Base-by-base conservation (phyloP, 805 yeast species). In the Monosporozyma servazzii region DNA sequence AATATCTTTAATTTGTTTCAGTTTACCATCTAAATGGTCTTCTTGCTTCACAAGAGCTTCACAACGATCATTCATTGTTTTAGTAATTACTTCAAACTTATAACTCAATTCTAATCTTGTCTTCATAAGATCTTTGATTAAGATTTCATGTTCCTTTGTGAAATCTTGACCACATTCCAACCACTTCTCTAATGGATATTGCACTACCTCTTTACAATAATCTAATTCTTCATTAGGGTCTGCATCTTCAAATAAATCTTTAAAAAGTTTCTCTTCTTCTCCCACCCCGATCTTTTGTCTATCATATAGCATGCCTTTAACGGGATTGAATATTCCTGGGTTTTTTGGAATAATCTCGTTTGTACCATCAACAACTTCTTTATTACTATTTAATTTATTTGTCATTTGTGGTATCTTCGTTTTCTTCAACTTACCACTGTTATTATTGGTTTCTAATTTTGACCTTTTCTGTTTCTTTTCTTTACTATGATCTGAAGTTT, bases 91-190 rank as follows among this genome's bases (percentile, higher is more conserved):
- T 15, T 65, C 61, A 37, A 75, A 72, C 49, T 70, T 71, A 37
- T 65, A 62, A 51, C 71, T 71, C 29, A 75, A 63, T 52, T 69
- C 71, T 29, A 71, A 59, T 55, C 81, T 67, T 13, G 71, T 64
- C 5, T 60, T 44, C 3, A 75, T 64, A 18, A 75, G 59, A 45
- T 64, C 62, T 29, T 68, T 58, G 37, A 71, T 58, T 20, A 75
- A 60, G 1, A 54, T 50, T 4, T 66, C 61, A 51, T 76, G 73
- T 48, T 67, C 66, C 9, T 58, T 54, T 21, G 60, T 56, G 27
- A 76, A 57, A 2, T 53, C 33, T 6, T 69, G 61, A 0, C 79
- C 77, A 20, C 63, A 56, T 3, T 51, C 46, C 21, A 69, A 54
- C 81, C 81, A 78, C 13, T 68, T 64, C 9, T 20, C 23, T 41